phyloP scores from a whole-genome alignment of 1,284 basidiomycete genomes.

The Termitomyces sp. region DNA sequence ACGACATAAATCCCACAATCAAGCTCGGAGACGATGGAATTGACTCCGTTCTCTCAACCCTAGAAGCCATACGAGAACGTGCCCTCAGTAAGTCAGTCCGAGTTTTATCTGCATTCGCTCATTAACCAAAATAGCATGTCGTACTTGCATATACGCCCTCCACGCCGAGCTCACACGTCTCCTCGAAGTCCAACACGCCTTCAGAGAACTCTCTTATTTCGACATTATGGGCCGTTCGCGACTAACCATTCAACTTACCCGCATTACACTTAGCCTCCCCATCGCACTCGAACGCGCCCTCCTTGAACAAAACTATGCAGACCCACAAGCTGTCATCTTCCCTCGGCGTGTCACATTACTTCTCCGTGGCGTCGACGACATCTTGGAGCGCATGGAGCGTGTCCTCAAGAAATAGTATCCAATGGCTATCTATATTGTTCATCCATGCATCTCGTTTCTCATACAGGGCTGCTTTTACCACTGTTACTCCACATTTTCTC shows the following conservation, averaged over 20 bases:
- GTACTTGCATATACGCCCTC: slow-evolving; percentile 70
- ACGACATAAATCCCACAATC: slow-evolving; percentile 68
- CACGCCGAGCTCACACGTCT: slow-evolving; percentile 69
- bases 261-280: slow-evolving; percentile 76
- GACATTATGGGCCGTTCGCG: slow-evolving; percentile 75
- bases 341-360: slow-evolving; percentile 52
- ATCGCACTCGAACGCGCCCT: slow-evolving; percentile 73
- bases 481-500: background rate
- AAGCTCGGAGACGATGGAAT: slow-evolving; percentile 70
- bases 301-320: slow-evolving; percentile 23
- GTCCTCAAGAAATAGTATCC: slow-evolving; percentile 36
- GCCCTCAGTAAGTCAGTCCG: slow-evolving; percentile 51
- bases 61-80: slow-evolving; percentile 62
- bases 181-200: slow-evolving; percentile 73
- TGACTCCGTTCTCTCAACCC: slow-evolving; percentile 55
- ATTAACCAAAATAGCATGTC: slow-evolving; percentile 51
- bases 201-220: slow-evolving; percentile 73
- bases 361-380: slow-evolving; percentile 54
- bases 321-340: slow-evolving; percentile 33
- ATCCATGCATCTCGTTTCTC: background rate
- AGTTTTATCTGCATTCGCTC: slow-evolving; percentile 3
- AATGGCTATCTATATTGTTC: background rate
- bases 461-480: background rate
- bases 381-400: slow-evolving; percentile 62
- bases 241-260: slow-evolving; percentile 71